A percentile compares a stretch with the other conserved stretches of the same genome.
phyloP scores from a whole-genome alignment of 352 stramenopile species.

The Aphanomyces astaci region DNA sequence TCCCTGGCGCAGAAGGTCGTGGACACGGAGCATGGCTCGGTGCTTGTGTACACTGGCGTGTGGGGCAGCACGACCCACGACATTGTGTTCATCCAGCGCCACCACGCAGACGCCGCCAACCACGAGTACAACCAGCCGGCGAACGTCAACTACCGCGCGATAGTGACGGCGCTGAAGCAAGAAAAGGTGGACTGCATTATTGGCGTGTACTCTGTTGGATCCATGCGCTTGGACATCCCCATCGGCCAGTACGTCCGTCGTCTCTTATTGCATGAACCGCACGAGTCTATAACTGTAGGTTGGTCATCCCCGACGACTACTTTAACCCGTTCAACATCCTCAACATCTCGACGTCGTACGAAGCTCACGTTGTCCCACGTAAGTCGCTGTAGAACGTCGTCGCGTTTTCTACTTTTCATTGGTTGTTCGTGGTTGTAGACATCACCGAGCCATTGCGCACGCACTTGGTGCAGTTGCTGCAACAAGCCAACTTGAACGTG shows the following conservation, averaged over 20 bases:
- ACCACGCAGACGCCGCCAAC: slow-evolving; percentile 59
- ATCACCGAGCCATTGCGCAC: slow-evolving; percentile 32
- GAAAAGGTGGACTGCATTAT: slow-evolving; percentile 56
- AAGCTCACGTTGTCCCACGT: slow-evolving; percentile 78
- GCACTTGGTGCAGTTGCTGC: slow-evolving; percentile 43
- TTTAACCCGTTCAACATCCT: slow-evolving; percentile 85
- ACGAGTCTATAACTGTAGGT: not conserved
- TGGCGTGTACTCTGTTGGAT: slow-evolving; percentile 83
- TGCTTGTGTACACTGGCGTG: slow-evolving; percentile 49
- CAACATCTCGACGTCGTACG: slow-evolving; percentile 71
- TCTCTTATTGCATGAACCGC: not conserved
- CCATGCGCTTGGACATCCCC: slow-evolving; percentile 49
- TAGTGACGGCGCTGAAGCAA: slow-evolving; percentile 57
- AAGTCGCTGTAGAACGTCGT: too few relatives aligned
- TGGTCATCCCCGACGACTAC: slow-evolving; percentile 79
- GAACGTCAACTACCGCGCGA: slow-evolving; percentile 80
- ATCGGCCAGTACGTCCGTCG: slow-evolving; percentile 35
- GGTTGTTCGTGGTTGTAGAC: slow-evolving; percentile 17
- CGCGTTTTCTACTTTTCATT: too few relatives aligned
- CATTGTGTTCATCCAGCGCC: slow-evolving; percentile 81
- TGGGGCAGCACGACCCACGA: slow-evolving; percentile 33
- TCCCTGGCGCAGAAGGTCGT: slow-evolving; percentile 50
- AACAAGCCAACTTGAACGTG: slow-evolving; percentile 36
- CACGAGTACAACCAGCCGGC: slow-evolving; percentile 72
- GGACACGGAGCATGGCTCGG: slow-evolving; percentile 52